Evolutionary conservation across 441 rosid species (phyloP), one percentile per base, ranked within the genome.

Genomic region (Brassica hybrid): DNA sequence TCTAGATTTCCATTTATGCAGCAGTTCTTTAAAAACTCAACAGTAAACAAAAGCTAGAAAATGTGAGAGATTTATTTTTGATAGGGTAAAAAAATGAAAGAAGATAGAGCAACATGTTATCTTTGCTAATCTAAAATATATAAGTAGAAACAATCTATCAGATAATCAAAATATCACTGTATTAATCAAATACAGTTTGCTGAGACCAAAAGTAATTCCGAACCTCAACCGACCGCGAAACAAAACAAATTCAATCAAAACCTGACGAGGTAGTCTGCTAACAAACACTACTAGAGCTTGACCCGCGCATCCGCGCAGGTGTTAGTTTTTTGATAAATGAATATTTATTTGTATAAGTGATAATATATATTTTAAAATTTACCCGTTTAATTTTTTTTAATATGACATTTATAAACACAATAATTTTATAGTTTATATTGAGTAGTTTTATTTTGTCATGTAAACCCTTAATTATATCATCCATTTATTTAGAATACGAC

Each of bases 231-330:
- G n/a, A 32, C 57, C 73, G 57, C 63, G 69, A 66, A 78, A 59
- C 73, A 72, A 83, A 0, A 75, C 86, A 68, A 93, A 97, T 81
- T 96, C 97, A 23, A 89, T 80, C n/a, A 92, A 85, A 27, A 81
- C 84, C 64, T 91, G 93, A 30, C 34, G 34, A 30, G 34, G 34
- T 30, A 30, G 34, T 30, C 34, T 34, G 41, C 41, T 34, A 34
- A 34, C 41, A 34, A 38, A 38, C 45, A 38, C 45, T 30, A 7
- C 34, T 30, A 30, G n/a, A n/a, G n/a, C n/a, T n/a, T n/a, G n/a
- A n/a, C n/a, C n/a, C n/a, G n/a, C n/a, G n/a, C n/a, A n/a, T n/a
- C n/a, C n/a, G n/a, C n/a, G n/a, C n/a, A n/a, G n/a, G n/a, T n/a
- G n/a, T n/a, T n/a, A n/a, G n/a, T n/a, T n/a, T n/a, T n/a, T n/a